These are phyloP conservation scores for Salix koriyanagi DNA, from an alignment of 345 rosid genomes.

Conservation along the genomic window DNA sequence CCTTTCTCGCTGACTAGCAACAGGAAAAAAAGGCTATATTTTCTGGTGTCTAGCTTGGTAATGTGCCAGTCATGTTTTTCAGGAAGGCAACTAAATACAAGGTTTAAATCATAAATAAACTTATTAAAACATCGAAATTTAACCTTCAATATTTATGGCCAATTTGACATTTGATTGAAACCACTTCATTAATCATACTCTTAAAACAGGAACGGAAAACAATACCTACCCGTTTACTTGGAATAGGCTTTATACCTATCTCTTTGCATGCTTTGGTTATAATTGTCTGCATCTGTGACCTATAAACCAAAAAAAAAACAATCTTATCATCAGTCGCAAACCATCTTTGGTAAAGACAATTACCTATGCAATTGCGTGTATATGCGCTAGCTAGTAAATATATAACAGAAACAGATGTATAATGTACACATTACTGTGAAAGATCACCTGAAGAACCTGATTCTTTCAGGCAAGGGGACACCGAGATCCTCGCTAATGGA, in stretches of 20 bases:
- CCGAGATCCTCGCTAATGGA: slow-evolving; percentile 63
- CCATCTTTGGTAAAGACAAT: not conserved
- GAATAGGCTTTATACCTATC: slow-evolving; percentile 72
- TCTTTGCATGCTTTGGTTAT: slow-evolving; percentile 76
- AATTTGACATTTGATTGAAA: not conserved
- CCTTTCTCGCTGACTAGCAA: not conserved
- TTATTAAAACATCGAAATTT: not conserved
- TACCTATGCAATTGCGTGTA: not conserved
- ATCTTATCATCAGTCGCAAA: not conserved
- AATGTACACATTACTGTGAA: not conserved
- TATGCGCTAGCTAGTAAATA: not conserved
- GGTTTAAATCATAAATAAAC: not conserved
- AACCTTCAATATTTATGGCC: not conserved
- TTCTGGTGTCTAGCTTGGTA: not conserved
- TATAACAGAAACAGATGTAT: not conserved
- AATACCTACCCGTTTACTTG: slow-evolving; percentile 75
- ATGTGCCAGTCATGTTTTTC: not conserved
- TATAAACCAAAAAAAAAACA: slow-evolving; percentile 19
- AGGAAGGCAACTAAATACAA: not conserved
- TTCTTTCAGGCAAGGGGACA: slow-evolving; percentile 68
- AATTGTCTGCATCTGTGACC: slow-evolving; percentile 98
- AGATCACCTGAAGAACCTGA: slow-evolving; percentile 77
- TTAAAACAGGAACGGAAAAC: not conserved
- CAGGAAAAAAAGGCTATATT: not conserved
- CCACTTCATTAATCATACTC: not conserved